A percentile compares a stretch with the other conserved stretches of the same genome.
These are phyloP conservation scores for Candida silvicultrix DNA, from an alignment of 805 yeast species.

Conservation along the genomic window DNA sequence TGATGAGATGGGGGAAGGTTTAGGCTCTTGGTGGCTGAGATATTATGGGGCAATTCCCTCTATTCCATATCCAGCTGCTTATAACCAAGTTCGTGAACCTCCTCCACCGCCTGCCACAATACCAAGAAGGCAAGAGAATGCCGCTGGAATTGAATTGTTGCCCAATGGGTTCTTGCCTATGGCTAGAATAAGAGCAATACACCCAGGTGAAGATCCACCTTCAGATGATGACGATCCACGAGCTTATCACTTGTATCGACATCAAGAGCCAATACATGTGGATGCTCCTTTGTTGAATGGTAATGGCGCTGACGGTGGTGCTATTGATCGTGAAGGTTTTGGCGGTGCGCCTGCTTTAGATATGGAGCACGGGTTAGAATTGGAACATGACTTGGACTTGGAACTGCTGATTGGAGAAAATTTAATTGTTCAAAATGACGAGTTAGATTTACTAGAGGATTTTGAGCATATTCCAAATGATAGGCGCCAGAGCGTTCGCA, in stretches of 20 bases:
- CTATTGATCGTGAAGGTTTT: too few relatives aligned
- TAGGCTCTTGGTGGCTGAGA: background rate
- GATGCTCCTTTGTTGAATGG: too few relatives aligned
- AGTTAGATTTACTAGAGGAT: background rate
- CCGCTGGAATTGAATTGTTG: background rate
- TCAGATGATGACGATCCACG: background rate
- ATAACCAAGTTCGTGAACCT: background rate
- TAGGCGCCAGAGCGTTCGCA: background rate
- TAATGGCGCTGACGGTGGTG: too few relatives aligned
- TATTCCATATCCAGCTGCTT: background rate
- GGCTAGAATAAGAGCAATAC: background rate
- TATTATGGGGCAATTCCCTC: background rate
- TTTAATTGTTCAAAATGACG: background rate
- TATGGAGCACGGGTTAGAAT: too few relatives aligned
- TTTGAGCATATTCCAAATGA: background rate
- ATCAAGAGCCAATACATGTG: too few relatives aligned
- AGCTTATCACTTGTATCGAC: too few relatives aligned
- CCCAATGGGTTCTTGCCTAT: background rate
- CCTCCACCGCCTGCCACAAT: background rate
- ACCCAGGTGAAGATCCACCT: background rate
- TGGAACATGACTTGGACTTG: too few relatives aligned
- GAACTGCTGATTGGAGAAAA: too few relatives aligned
- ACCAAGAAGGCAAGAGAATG: background rate
- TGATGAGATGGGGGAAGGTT: background rate
- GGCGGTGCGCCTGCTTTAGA: too few relatives aligned